Evolutionary conservation across 805 yeast genomes (phyloP).

Genomic region (Starmerella floris): DNA sequence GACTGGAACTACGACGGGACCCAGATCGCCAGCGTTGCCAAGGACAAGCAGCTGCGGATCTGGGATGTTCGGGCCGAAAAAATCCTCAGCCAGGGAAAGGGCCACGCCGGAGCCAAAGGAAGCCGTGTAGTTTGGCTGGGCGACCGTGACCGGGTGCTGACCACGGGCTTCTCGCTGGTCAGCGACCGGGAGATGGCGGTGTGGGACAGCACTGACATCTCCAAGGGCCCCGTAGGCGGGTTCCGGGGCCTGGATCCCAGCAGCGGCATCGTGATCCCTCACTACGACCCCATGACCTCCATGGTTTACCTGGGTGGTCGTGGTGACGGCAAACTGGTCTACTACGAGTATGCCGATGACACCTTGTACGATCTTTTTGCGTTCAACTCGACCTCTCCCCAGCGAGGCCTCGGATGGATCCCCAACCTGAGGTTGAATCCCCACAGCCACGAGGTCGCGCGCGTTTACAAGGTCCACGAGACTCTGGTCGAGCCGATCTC

Average conservation of each 20-base stretch:
- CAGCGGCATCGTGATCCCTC: slow-evolving; percentile 87
- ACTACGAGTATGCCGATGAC: slow-evolving; percentile 79
- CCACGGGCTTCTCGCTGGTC: slow-evolving; percentile 86
- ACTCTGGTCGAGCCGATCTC: slow-evolving; percentile 77
- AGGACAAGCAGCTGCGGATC: slow-evolving; percentile 79
- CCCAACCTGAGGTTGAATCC: slow-evolving; percentile 74
- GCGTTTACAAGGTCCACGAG: slow-evolving; percentile 75
- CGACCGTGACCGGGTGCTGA: slow-evolving; percentile 64
- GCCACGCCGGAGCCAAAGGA: slow-evolving; percentile 87
- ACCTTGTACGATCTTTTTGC: slow-evolving; percentile 76
- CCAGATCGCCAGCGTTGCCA: slow-evolving; percentile 70
- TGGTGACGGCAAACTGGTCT: slow-evolving; percentile 95
- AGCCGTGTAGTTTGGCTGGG: slow-evolving; percentile 87
- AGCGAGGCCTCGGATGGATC: slow-evolving; percentile 85
- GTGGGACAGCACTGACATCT: slow-evolving; percentile 72
- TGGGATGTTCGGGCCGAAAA: slow-evolving; percentile 79
- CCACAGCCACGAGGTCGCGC: slow-evolving; percentile 71
- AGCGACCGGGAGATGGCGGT: slow-evolving; percentile 92
- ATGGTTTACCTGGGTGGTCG: slow-evolving; percentile 87
- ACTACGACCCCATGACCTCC: slow-evolving; percentile 67
- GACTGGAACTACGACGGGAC: slow-evolving; percentile 85
- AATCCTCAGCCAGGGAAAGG: slow-evolving; percentile 67
- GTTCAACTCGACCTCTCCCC: slow-evolving; percentile 78
- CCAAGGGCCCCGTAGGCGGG: slow-evolving; percentile 77
- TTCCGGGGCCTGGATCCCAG: slow-evolving; percentile 76